A percentile compares a stretch with the other conserved stretches of the same genome.
phyloP scores from a whole-genome alignment of 2,329 filamentous ascomycete species.

The Saccharata proteae region DNA sequence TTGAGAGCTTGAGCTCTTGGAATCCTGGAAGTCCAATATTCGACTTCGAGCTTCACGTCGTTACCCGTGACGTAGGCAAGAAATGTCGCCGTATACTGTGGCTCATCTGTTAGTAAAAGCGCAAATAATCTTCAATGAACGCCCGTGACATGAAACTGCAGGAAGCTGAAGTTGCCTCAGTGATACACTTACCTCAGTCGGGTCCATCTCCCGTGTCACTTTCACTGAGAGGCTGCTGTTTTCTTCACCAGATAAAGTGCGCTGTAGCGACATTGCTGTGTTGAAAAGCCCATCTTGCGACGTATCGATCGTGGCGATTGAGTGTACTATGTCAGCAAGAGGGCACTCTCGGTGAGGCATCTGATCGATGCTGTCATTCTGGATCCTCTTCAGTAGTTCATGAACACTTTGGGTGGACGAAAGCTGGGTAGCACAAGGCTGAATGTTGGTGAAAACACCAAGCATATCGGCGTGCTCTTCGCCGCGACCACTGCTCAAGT shows the following conservation, averaged over 20 bases:
- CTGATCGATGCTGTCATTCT: slow-evolving; percentile 35
- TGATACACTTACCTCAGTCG: no score
- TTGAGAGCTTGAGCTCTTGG: not conserved
- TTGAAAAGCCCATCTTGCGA: slow-evolving; percentile 28
- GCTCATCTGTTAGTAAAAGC: no score
- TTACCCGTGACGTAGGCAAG: slow-evolving; percentile 1
- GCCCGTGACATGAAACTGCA: no score
- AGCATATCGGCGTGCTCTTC: slow-evolving; percentile 29
- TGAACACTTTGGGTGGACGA: slow-evolving; percentile 19
- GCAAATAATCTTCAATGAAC: no score
- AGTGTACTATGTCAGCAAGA: slow-evolving; percentile 3
- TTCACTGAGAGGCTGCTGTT: not conserved
- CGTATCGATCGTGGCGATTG: slow-evolving; percentile 17
- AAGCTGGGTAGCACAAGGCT: slow-evolving; percentile 32
- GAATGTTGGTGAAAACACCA: slow-evolving; percentile 36
- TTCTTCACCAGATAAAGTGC: not conserved
- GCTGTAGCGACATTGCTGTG: slow-evolving; percentile 29
- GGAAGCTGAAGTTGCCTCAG: no score
- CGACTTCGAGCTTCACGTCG: slow-evolving; percentile 1
- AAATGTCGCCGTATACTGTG: slow-evolving; percentile 1
- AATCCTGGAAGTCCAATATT: slow-evolving; percentile 2
- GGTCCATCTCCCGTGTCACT: slow-evolving; percentile 1
- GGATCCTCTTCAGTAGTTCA: slow-evolving; percentile 29
- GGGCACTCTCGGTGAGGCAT: slow-evolving; percentile 31
- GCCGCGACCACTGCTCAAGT: slow-evolving; percentile 27